Evolutionary conservation across 768 basidiomycete species (phyloP).

Genomic region (Russula sp.): DNA sequence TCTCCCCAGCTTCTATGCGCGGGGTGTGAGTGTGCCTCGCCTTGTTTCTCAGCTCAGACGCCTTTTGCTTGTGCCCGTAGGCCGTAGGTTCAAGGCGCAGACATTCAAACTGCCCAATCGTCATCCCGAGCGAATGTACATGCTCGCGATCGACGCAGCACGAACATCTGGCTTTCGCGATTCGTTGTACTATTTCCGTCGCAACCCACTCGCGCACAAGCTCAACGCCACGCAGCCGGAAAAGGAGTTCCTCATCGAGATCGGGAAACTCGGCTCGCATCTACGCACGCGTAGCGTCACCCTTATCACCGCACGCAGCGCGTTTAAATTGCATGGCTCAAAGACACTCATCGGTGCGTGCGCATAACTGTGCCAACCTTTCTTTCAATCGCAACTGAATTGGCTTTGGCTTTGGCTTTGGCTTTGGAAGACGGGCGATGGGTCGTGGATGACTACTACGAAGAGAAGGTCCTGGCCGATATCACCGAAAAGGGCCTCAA

Average conservation of each 20-base stretch:
- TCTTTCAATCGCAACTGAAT: neutral
- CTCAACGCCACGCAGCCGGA: slow-evolving; percentile 83
- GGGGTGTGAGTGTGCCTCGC: too few species aligned
- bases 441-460: slow-evolving; percentile 95
- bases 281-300: slow-evolving; percentile 89
- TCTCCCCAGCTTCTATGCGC: neutral
- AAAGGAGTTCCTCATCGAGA: slow-evolving; percentile 86
- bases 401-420: neutral
- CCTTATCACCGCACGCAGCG: slow-evolving; percentile 85
- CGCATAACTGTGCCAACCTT: neutral
- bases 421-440: slow-evolving; percentile 68
- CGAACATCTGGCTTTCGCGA: slow-evolving; percentile 94
- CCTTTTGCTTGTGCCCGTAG: slow-evolving; percentile 33
- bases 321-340: slow-evolving; percentile 89
- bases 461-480: slow-evolving; percentile 71
- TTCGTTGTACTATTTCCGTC: slow-evolving; percentile 95
- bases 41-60: slow-evolving; percentile 2
- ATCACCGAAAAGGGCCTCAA: slow-evolving; percentile 76
- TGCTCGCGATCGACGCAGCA: slow-evolving; percentile 97
- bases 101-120: slow-evolving; percentile 86
- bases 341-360: slow-evolving; percentile 78
- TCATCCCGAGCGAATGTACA: slow-evolving; percentile 78
- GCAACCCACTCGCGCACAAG: slow-evolving; percentile 86
- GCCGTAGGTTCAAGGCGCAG: slow-evolving; percentile 78
- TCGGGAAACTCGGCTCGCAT: slow-evolving; percentile 83